Evolutionary conservation across 805 yeast species (phyloP).

Genomic region (Metschnikowia lachancei): DNA sequence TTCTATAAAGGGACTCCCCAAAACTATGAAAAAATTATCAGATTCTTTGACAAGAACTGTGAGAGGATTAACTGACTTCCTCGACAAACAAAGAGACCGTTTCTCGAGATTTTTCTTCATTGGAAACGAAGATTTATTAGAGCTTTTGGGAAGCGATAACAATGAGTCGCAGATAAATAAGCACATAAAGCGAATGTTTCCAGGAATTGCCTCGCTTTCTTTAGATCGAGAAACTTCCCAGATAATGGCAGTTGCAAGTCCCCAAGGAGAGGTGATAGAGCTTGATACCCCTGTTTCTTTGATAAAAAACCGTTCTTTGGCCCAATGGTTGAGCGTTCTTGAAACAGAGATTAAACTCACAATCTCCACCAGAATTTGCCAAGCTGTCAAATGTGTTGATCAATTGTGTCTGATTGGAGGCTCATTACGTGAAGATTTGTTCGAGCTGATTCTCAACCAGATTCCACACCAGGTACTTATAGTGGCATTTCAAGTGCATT

Average conservation of each 20-base stretch:
- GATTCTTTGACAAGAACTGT: constrained; percentile 60
- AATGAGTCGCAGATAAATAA: constrained; percentile 48
- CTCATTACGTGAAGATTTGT: constrained; percentile 6
- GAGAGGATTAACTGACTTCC: constrained; percentile 67
- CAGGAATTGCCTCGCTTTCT: constrained; percentile 52
- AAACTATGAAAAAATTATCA: constrained; percentile 46
- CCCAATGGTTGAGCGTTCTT: constrained; percentile 61
- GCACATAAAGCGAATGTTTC: constrained; percentile 69
- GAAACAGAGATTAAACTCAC: constrained; percentile 54
- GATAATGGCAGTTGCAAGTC: constrained; percentile 54
- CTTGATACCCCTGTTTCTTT: constrained; percentile 46
- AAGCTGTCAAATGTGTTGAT: constrained; percentile 26
- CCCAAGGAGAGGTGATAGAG: constrained; percentile 58
- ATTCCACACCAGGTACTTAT: constrained; percentile 57
- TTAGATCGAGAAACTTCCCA: constrained; percentile 30
- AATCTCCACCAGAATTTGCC: constrained; percentile 35
- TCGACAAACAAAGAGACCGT: constrained; percentile 72
- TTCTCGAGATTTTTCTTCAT: constrained; percentile 84
- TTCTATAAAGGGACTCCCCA: constrained; percentile 47
- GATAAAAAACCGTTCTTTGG: constrained; percentile 39
- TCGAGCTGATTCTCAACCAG: constrained; percentile 28
- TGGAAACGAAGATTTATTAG: constrained; percentile 87
- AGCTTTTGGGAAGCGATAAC: constrained; percentile 66
- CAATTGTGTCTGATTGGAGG: background rate
- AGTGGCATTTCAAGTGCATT: constrained; percentile 54